Conservation (phyloP, 2,329 filamentous ascomycete genomes). For the Aspergillus brasiliensis region DNA sequence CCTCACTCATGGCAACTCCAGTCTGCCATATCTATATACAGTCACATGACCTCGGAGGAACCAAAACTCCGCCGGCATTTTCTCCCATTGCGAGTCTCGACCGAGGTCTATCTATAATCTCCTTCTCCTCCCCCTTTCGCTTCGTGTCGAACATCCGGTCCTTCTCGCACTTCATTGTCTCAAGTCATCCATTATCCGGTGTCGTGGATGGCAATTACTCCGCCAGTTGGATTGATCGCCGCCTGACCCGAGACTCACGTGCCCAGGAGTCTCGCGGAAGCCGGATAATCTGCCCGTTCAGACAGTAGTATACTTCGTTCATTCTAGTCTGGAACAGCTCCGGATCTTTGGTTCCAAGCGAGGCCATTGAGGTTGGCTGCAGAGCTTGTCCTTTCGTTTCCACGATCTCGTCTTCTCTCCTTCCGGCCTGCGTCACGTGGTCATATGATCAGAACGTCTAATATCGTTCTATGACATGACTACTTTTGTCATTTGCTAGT, state of each 20-base stretch:
- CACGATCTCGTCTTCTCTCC: neutral
- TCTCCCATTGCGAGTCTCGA: constrained; percentile 1
- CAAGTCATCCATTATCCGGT: neutral
- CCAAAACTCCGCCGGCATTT: constrained; percentile 1
- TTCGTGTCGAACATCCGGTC: neutral
- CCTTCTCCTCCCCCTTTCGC: neutral
- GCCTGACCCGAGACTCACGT: constrained; percentile 7
- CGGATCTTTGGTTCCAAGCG: neutral
- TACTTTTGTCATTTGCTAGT: neutral
- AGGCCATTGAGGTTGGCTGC: neutral
- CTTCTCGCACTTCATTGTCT: neutral
- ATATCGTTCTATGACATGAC: neutral
- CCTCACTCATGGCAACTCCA: neutral
- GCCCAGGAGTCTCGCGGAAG: neutral
- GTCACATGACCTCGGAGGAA: constrained; percentile 7
- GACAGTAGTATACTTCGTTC: neutral
- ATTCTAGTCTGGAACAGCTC: neutral
- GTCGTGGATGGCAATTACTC: constrained; percentile 14
- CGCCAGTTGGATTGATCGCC: neutral
- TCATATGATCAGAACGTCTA: neutral
- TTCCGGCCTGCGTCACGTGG: neutral
- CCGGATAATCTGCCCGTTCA: constrained; percentile 7
- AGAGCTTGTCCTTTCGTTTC: neutral
- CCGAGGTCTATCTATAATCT: constrained; percentile 1
- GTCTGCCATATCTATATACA: neutral